Evolutionary conservation across 2,329 filamentous ascomycete species (phyloP).

Genomic region (Furcasterigmium sp.): DNA sequence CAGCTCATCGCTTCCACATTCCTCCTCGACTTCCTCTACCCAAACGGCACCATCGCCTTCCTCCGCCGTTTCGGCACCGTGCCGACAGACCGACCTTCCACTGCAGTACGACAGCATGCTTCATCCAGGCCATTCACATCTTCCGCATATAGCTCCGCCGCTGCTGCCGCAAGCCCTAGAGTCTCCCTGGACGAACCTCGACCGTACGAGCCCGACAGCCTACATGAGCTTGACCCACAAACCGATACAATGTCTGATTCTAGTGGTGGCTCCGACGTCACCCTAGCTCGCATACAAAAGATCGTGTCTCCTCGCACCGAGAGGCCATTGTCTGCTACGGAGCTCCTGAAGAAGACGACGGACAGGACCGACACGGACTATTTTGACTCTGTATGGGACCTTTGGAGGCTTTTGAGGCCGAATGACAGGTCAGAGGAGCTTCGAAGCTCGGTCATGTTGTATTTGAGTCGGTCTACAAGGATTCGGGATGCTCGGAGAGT

Average conservation of each 20-base stretch:
- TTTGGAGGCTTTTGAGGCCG: conserved; percentile 32
- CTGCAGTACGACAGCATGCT: conserved; percentile 1
- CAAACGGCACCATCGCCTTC: conserved; percentile 35
- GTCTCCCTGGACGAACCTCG: too few species aligned
- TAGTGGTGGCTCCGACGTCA: too few species aligned
- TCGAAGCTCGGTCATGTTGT: conserved; percentile 28
- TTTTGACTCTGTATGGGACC: conserved; percentile 37
- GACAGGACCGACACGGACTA: conserved; percentile 15
- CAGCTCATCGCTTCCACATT: conserved; percentile 40
- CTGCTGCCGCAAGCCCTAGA: too few species aligned
- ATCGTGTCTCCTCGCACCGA: neutral
- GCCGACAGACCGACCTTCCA: conserved; percentile 9
- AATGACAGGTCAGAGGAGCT: conserved; percentile 18
- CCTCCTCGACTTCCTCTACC: conserved; percentile 53
- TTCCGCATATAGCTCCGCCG: conserved; percentile 4
- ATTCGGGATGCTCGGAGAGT: conserved; percentile 39
- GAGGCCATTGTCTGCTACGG: conserved; percentile 1
- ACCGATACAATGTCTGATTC: too few species aligned
- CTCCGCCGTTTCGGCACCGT: conserved; percentile 28
- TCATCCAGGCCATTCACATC: conserved; percentile 19
- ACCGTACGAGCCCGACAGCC: too few species aligned
- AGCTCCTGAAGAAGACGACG: conserved; percentile 18
- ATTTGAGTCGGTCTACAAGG: conserved; percentile 37
- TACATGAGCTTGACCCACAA: too few species aligned
- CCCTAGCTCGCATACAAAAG: neutral